phyloP scores from a whole-genome alignment of 306 rosid genomes.

The Trifolium subterraneum region DNA sequence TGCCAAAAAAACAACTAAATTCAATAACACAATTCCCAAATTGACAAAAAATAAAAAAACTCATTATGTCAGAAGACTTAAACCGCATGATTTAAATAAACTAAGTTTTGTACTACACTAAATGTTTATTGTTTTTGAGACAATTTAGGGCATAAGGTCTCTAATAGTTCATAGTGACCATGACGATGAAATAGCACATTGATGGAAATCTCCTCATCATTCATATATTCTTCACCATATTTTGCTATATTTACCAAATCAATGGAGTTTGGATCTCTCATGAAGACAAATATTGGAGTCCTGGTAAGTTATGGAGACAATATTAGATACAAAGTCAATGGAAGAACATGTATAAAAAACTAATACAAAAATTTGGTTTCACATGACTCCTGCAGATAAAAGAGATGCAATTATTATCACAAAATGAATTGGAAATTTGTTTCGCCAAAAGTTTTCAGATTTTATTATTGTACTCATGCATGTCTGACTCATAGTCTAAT shows the following conservation, averaged over 20 bases:
- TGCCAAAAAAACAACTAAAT: constrained; percentile 1
- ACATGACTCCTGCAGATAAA: no score
- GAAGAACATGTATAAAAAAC: neutral
- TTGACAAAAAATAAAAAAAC: constrained; percentile 36
- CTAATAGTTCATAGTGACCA: constrained; percentile 91
- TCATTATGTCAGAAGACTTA: constrained; percentile 28
- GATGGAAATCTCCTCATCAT: constrained; percentile 63
- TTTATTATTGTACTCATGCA: neutral
- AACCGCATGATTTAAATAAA: constrained; percentile 39
- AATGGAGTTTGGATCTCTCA: constrained; percentile 64
- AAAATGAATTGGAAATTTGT: neutral
- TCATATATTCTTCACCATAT: constrained; percentile 78
- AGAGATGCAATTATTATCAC: neutral
- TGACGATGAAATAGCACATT: constrained; percentile 90
- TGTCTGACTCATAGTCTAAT: neutral
- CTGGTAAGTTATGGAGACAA: constrained; percentile 48
- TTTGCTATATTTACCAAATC: constrained; percentile 75
- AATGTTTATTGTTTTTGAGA: constrained; percentile 40
- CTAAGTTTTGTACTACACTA: constrained; percentile 34
- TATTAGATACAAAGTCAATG: constrained; percentile 29
- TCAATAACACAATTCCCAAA: constrained; percentile 21
- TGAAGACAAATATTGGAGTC: constrained; percentile 79
- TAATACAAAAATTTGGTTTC: neutral
- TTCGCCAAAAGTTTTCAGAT: neutral
- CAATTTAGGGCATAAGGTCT: constrained; percentile 52